Conservation (phyloP, 73 alveolate species). For the Paramecium sonneborni region DNA sequence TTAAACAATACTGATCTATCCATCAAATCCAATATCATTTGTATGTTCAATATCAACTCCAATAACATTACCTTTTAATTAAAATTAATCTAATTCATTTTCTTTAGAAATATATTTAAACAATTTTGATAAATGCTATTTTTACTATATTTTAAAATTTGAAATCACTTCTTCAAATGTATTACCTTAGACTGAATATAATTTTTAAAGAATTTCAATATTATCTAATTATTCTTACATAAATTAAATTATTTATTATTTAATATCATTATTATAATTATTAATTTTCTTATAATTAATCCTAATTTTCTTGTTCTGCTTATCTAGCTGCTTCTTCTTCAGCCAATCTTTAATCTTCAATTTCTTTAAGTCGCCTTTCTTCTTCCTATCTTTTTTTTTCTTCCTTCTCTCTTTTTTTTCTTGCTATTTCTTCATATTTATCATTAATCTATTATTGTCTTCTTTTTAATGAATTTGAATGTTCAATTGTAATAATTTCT, state of each 20-base stretch:
- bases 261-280: neutral
- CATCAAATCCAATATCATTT: constrained; percentile 57
- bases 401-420: constrained; percentile 13
- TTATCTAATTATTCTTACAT: neutral
- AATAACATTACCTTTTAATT: neutral
- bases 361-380: constrained; percentile 37
- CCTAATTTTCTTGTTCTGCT: neutral
- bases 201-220: neutral
- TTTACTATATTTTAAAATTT: neutral
- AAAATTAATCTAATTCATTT: neutral
- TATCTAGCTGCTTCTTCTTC: constrained; percentile 12
- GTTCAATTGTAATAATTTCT: neutral
- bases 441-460: neutral
- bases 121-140: neutral
- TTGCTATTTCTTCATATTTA: constrained; percentile 7
- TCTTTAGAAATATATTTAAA: neutral
- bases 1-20: constrained; percentile 43
- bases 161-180: neutral
- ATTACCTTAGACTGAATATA: neutral
- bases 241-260: neutral
- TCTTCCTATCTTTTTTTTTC: constrained; percentile 28
- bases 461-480: neutral
- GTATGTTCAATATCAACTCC: constrained; percentile 64
- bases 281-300: neutral
- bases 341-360: constrained; percentile 36